Conservation (phyloP, 2,329 filamentous ascomycete species). For the Cylindrodendrum hubeiense region DNA sequence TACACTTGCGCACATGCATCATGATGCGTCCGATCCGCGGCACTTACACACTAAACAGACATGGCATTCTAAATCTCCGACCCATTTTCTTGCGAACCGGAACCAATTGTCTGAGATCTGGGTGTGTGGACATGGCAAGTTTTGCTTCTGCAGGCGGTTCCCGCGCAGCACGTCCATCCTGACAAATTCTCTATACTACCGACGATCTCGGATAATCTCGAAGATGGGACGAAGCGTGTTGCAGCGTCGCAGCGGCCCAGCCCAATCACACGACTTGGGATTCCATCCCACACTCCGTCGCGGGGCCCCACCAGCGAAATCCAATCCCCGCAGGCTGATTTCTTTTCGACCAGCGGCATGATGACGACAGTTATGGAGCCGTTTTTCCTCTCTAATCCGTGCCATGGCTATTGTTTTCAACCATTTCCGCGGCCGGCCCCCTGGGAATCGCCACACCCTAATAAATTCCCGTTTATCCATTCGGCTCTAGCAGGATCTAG, state of each 20-base stretch:
- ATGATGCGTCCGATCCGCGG: not conserved
- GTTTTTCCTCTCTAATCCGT: constrained; percentile 1
- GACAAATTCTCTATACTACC: constrained; percentile 5
- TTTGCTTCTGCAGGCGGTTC: not conserved
- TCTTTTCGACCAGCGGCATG: constrained; percentile 23
- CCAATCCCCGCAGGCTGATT: constrained; percentile 29
- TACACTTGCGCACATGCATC: not conserved
- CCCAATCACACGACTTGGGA: constrained; percentile 19
- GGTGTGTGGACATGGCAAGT: not conserved
- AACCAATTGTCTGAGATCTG: not conserved
- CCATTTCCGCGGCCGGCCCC: constrained; percentile 8
- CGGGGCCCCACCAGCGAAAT: constrained; percentile 14
- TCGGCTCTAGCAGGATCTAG: constrained; percentile 1
- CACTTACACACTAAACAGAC: not conserved
- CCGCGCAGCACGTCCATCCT: not conserved
- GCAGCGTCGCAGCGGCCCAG: constrained; percentile 15
- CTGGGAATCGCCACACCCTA: not conserved
- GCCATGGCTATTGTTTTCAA: not conserved
- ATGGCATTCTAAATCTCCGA: not conserved
- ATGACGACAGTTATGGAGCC: constrained; percentile 25
- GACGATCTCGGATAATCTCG: constrained; percentile 19
- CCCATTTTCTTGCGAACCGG: not conserved
- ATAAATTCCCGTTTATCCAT: not conserved
- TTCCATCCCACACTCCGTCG: constrained; percentile 13
- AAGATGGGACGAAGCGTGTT: constrained; percentile 18